These are phyloP conservation scores for Phlebiopsis gigantea DNA, from an alignment of 768 basidiomycete species.

Conservation along the genomic window DNA sequence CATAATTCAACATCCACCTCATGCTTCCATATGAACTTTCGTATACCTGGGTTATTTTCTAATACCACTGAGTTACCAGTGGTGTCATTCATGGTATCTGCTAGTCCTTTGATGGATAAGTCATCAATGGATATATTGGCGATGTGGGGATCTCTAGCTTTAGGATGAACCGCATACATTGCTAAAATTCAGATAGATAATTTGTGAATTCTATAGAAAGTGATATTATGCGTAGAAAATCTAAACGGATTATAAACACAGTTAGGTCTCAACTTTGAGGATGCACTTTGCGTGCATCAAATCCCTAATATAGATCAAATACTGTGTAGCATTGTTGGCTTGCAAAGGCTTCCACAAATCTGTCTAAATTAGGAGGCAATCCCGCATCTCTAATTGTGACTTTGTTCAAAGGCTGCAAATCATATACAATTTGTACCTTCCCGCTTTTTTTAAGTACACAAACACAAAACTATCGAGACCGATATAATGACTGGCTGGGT, in stretches of 20 bases:
- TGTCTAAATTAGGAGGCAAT: conserved; percentile 28
- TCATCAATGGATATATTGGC: conserved; percentile 23
- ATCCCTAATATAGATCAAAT: conserved; percentile 17
- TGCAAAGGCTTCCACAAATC: conserved; percentile 23
- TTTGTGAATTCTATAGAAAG: conserved; percentile 20
- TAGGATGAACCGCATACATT: conserved; percentile 17
- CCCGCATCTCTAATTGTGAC: conserved; percentile 35
- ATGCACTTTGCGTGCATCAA: conserved; percentile 13
- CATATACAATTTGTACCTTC: conserved; percentile 29
- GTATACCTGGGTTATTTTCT: conserved; percentile 12
- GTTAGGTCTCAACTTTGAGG: conserved; percentile 11
- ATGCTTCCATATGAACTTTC: conserved; percentile 20
- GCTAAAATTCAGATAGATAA: conserved; percentile 19
- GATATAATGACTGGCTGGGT: conserved; percentile 29
- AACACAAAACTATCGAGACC: conserved; percentile 35
- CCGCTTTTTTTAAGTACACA: conserved; percentile 33
- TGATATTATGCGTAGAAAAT: conserved; percentile 5
- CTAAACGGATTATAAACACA: conserved; percentile 16
- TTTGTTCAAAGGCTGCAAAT: conserved; percentile 33
- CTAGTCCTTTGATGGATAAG: conserved; percentile 17
- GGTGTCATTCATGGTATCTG: conserved; percentile 9
- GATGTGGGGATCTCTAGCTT: conserved; percentile 20
- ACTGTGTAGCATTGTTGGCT: conserved; percentile 14
- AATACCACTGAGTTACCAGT: conserved; percentile 7
- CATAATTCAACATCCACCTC: conserved; percentile 14